These are phyloP conservation scores for Coelastrella sp. DNA, from an alignment of 139 green algal species.

Conservation along the genomic window DNA sequence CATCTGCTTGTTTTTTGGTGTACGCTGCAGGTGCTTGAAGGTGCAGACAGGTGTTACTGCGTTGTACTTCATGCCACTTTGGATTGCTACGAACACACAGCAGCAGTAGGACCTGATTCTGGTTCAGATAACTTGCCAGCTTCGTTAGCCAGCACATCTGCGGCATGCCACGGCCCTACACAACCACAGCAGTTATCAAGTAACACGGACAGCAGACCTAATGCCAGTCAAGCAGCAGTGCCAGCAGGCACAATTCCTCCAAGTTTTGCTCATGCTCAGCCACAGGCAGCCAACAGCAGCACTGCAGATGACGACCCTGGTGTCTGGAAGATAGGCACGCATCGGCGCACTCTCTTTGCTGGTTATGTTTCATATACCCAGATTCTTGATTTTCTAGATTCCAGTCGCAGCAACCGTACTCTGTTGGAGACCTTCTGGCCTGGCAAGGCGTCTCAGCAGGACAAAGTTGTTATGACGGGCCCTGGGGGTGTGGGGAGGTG, in stretches of 20 bases:
- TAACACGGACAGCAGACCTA: not conserved
- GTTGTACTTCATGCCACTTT: constrained; percentile 69
- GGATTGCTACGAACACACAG: constrained; percentile 5
- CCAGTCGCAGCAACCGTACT: not conserved
- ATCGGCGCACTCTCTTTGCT: constrained; percentile 60
- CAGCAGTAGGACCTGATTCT: not conserved
- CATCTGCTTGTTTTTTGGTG: not conserved
- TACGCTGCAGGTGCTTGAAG: constrained; percentile 55
- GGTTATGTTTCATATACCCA: constrained; percentile 68
- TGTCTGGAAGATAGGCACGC: constrained; percentile 38
- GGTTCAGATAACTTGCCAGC: not conserved
- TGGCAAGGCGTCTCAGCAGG: not conserved
- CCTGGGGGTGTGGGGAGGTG: constrained; percentile 52
- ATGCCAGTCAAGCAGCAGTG: not conserved
- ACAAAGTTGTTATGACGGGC: constrained; percentile 58
- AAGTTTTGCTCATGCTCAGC: no score
- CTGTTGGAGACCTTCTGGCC: constrained; percentile 16
- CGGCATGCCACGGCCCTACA: not conserved
- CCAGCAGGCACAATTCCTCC: no score
- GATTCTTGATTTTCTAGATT: constrained; percentile 47
- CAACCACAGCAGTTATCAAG: constrained; percentile 13
- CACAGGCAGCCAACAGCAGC: constrained; percentile 5
- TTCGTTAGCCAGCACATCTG: no score
- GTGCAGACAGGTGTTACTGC: constrained; percentile 69
- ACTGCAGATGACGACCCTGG: constrained; percentile 12